A percentile compares a stretch with the other conserved stretches of the same genome.
Conservation (phyloP, 2,329 filamentous ascomycete species). For the Chaetomium strumarium region DNA sequence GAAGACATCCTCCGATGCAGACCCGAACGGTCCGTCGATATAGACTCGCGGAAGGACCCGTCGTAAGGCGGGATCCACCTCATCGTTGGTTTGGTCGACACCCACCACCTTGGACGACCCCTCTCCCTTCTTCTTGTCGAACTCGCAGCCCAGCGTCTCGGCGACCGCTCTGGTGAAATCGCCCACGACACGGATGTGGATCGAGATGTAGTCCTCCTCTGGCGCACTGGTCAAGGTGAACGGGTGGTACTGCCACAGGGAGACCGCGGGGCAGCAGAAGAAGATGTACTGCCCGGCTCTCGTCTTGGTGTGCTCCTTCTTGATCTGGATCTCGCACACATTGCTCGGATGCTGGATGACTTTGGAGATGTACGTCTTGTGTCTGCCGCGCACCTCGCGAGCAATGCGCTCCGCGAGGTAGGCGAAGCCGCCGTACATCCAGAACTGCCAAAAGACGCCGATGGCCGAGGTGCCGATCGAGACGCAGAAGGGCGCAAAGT, state of each 20-base stretch:
- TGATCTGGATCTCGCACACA: conserved; percentile 86
- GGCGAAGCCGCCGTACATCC: conserved; percentile 74
- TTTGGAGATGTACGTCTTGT: conserved; percentile 83
- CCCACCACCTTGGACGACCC: conserved; percentile 60
- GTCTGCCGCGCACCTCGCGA: conserved; percentile 70
- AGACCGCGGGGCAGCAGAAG: conserved; percentile 79
- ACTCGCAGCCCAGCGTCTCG: conserved; percentile 68
- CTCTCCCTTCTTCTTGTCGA: conserved; percentile 52
- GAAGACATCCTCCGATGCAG: conserved; percentile 82
- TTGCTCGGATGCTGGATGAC: conserved; percentile 86
- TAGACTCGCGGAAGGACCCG: conserved; percentile 74
- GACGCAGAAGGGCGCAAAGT: conserved; percentile 71
- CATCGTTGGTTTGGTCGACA: conserved; percentile 52
- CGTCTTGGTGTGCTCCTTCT: conserved; percentile 81
- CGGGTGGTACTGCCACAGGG: conserved; percentile 82
- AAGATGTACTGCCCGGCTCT: conserved; percentile 83
- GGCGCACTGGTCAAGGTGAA: conserved; percentile 83
- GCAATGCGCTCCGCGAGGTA: conserved; percentile 76
- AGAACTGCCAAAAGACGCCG: conserved; percentile 85
- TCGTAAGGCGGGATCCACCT: conserved; percentile 64
- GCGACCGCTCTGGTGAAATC: conserved; percentile 71
- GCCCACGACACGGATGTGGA: conserved; percentile 77
- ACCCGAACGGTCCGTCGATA: conserved; percentile 79
- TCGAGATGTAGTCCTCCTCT: conserved; percentile 84
- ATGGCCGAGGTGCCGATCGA: conserved; percentile 59